phyloP scores from a whole-genome alignment of 352 stramenopile genomes.

The Phytopythium aichiense region DNA sequence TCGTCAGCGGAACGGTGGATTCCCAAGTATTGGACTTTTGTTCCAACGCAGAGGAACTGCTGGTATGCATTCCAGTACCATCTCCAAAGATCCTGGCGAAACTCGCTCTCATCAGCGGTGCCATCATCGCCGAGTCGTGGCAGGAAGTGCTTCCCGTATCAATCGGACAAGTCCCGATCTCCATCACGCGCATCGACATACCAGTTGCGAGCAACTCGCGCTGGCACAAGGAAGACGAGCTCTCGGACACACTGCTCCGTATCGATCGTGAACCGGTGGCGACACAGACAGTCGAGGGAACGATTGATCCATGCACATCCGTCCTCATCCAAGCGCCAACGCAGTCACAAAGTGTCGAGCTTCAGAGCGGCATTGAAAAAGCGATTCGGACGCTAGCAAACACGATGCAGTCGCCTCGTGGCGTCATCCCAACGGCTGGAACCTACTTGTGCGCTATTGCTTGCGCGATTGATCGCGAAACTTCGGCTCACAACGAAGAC shows the following conservation, averaged over 20 bases:
- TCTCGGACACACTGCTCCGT: not conserved
- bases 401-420: not conserved
- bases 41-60: not conserved
- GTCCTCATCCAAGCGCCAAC: constrained; percentile 5
- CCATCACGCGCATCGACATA: not conserved
- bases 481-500: not conserved
- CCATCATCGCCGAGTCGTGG: not conserved
- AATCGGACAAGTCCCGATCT: not conserved
- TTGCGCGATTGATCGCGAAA: not conserved
- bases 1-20: not conserved
- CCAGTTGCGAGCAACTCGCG: not conserved
- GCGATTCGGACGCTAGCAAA: not conserved
- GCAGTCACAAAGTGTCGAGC: not conserved
- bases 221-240: constrained; percentile 5
- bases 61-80: not conserved
- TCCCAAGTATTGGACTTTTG: constrained; percentile 2
- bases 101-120: not conserved
- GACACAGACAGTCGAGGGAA: not conserved
- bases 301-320: not conserved
- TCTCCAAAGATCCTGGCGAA: not conserved
- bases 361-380: not conserved
- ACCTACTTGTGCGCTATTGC: constrained; percentile 5
- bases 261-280: not conserved
- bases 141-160: not conserved
- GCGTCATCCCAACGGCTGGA: not conserved